Evolutionary conservation across 1,139 yeast species (phyloP), one percentile per base, ranked within the genome.

Genomic region (Geotrichum cucujoidarum): DNA sequence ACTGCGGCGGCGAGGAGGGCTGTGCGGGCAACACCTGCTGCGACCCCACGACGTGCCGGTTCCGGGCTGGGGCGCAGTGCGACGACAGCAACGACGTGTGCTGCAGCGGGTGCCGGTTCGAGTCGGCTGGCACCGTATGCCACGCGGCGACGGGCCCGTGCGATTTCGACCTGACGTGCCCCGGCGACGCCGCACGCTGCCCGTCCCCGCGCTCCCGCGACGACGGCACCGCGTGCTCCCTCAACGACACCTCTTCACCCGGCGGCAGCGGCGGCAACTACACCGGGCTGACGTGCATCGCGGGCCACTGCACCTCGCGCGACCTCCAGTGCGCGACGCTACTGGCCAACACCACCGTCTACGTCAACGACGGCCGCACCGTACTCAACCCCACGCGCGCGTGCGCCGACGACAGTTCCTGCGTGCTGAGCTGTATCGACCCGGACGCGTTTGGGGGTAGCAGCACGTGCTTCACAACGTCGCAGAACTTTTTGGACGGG

Each of bases 271-370:
- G 52, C 35, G 37, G 56, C 6, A 43, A 47, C 21, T 21, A 50
- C 8, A 45, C 48, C 2, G 58, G 52, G n/a, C 54, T 63, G 32
- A 48, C 54, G 20, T 68, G 72, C 50, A 65, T 66, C 18, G 61
- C 69, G 4, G 72, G 72, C 18, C 66, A 60, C 33, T 68, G 72
- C 51, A 65, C 70, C 2, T 63, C 68, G 20, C 59, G 71, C 17
- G 63, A 66, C 49, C 54, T 57, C 47, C 69, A 65, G 56, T 65
- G 69, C 43, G 52, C 52, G n/a, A 58, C 65, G 4, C 49, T 62
- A 16, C 52, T 65, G 53, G 60, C 60, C 20, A 59, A 62, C 54
- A 48, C 53, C 39, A 56, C 63, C 22, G 43, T 55, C n/a, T 47
- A 51, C 17, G 55, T 56, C n/a, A n/a, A n/a, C n/a, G n/a, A n/a